Conservation (phyloP, 257 asterid species). For the Solanum etuberosum region DNA sequence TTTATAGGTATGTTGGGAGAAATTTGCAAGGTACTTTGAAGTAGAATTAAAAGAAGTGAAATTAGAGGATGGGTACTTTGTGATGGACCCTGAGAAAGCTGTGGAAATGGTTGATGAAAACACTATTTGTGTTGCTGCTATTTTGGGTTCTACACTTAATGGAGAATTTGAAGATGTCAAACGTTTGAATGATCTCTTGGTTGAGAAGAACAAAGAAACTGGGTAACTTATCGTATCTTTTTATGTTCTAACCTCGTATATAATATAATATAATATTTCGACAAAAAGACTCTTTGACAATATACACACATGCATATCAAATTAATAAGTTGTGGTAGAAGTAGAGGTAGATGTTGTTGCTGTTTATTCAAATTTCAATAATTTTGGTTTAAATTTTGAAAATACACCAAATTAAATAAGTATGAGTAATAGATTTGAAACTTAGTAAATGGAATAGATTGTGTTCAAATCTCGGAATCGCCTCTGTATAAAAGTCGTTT, state of each 20-base stretch:
- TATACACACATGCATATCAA: not conserved
- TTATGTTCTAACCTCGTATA: not conserved
- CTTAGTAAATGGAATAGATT: not conserved
- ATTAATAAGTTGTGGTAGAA: not conserved
- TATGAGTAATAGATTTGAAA: not conserved
- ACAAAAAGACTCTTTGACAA: not conserved
- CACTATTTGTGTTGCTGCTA: constrained; percentile 18
- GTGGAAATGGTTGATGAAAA: constrained; percentile 20
- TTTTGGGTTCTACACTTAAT: constrained; percentile 19
- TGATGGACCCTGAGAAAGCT: constrained; percentile 18
- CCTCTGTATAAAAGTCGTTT: not conserved
- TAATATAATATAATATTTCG: not conserved
- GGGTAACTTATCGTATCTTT: constrained; percentile 4
- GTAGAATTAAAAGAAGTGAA: constrained; percentile 17
- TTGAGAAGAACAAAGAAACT: constrained; percentile 8
- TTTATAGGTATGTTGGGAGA: constrained; percentile 13
- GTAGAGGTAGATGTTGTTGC: not conserved
- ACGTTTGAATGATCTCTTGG: constrained; percentile 13
- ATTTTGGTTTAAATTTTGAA: not conserved
- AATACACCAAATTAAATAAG: not conserved
- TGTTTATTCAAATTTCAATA: not conserved
- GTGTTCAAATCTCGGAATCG: not conserved
- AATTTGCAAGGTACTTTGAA: constrained; percentile 16
- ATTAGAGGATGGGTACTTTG: constrained; percentile 11
- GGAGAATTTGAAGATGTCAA: constrained; percentile 24